A percentile compares a stretch with the other conserved stretches of the same genome.
Evolutionary conservation across 2,329 filamentous ascomycete species (phyloP).

Genomic region (Endothia cerciana): DNA sequence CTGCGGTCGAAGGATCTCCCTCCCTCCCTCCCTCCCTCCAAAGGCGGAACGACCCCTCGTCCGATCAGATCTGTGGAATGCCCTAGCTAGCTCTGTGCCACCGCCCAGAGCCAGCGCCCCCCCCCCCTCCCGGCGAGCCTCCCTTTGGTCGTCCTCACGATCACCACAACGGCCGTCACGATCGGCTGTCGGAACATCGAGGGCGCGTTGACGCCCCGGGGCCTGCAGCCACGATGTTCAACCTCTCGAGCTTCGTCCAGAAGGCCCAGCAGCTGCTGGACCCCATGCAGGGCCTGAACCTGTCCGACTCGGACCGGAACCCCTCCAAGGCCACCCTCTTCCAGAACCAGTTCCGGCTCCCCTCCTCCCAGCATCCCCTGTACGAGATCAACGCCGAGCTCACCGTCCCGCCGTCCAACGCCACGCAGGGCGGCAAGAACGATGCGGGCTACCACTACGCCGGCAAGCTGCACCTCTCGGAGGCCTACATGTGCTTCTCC

Average conservation of each 20-base stretch:
- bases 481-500: conserved; percentile 95
- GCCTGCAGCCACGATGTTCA: conserved; percentile 55
- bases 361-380: conserved; percentile 86
- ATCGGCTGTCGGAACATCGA: conserved; percentile 20
- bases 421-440: conserved; percentile 70
- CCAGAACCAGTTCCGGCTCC: conserved; percentile 94
- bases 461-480: conserved; percentile 90
- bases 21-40: background rate
- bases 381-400: conserved; percentile 97
- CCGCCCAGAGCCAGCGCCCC: background rate
- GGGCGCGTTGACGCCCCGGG: conserved; percentile 26
- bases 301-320: conserved; percentile 75
- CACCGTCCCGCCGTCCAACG: conserved; percentile 77
- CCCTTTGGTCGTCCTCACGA: background rate
- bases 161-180: background rate
- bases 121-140: conserved; percentile 13
- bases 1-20: background rate
- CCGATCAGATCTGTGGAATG: background rate
- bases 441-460: conserved; percentile 85
- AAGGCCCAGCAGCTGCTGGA: conserved; percentile 96
- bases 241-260: conserved; percentile 80
- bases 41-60: background rate
- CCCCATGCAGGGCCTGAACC: conserved; percentile 75
- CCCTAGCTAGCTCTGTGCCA: conserved; percentile 3
- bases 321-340: conserved; percentile 93